Evolutionary conservation across 225 moss, liverwort and hornwort species (phyloP).

Genomic region (Asterella californica): DNA sequence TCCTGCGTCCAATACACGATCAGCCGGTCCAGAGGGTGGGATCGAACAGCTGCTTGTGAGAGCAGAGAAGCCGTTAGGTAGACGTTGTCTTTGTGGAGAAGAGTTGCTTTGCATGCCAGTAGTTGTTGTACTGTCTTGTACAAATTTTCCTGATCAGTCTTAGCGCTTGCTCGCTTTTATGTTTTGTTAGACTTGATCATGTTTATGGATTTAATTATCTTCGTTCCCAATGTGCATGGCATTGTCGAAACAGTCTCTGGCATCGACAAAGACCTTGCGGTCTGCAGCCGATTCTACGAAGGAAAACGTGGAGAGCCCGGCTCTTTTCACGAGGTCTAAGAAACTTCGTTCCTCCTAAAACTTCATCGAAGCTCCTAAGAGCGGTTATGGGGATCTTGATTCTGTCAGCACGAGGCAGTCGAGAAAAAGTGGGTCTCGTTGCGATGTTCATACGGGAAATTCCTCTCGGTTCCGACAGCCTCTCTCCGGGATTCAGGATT

Average conservation of each 20-base stretch:
- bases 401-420: background rate
- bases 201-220: too few relatives aligned
- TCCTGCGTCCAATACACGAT: too few relatives aligned
- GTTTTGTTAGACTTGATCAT: background rate
- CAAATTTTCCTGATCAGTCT: background rate
- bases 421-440: background rate
- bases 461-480: background rate
- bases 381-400: background rate
- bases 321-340: background rate
- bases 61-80: too few relatives aligned
- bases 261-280: background rate
- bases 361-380: background rate
- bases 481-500: background rate
- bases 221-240: too few relatives aligned
- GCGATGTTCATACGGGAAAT: background rate
- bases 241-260: background rate
- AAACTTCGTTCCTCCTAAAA: background rate
- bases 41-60: too few relatives aligned
- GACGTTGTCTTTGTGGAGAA: background rate
- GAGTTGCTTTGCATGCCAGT: background rate
- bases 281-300: background rate
- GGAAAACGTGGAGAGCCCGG: background rate
- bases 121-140: background rate
- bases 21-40: background rate
- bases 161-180: background rate